Conservation (phyloP, 106 monocot genomes). For the Dactylorhiza incarnata region DNA sequence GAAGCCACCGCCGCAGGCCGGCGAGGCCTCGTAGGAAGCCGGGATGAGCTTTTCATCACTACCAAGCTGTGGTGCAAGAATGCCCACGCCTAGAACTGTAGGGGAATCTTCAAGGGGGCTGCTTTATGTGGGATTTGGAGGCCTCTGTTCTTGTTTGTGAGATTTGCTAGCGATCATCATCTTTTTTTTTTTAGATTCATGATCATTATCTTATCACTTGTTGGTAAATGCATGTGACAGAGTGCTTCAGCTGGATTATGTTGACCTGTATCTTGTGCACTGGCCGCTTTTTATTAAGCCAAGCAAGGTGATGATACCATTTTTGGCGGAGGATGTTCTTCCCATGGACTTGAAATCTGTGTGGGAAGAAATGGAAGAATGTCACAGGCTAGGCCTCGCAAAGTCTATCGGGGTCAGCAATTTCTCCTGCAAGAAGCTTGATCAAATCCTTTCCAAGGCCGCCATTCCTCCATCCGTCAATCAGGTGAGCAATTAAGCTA, state of each 20-base stretch:
- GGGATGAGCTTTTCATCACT: too few species aligned
- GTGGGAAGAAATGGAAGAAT: slow-evolving; percentile 56
- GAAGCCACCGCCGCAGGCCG: too few species aligned
- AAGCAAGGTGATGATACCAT: not conserved
- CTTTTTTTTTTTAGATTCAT: too few species aligned
- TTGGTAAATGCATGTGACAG: slow-evolving; percentile 6
- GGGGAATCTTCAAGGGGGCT: too few species aligned
- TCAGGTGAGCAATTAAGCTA: slow-evolving; percentile 24
- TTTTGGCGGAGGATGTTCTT: slow-evolving; percentile 24
- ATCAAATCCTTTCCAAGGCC: slow-evolving; percentile 17
- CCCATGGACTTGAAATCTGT: slow-evolving; percentile 29
- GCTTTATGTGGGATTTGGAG: too few species aligned
- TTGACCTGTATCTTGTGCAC: slow-evolving; percentile 50
- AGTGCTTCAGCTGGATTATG: slow-evolving; percentile 33
- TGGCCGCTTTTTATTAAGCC: slow-evolving; percentile 23
- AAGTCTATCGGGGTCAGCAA: slow-evolving; percentile 49
- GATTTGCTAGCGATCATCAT: too few species aligned
- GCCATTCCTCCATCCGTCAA: slow-evolving; percentile 32
- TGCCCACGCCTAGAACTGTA: too few species aligned
- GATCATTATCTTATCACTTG: too few species aligned
- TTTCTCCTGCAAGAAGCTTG: slow-evolving; percentile 28
- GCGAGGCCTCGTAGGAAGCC: too few species aligned
- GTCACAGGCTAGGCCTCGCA: slow-evolving; percentile 30
- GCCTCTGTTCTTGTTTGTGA: too few species aligned
- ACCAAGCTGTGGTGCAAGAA: too few species aligned